Percentiles rank a stretch among this genome's conserved stretches.
These are phyloP conservation scores for Blastobotrys ciferrii DNA, from an alignment of 1,139 yeast species.

Conservation along the genomic window DNA sequence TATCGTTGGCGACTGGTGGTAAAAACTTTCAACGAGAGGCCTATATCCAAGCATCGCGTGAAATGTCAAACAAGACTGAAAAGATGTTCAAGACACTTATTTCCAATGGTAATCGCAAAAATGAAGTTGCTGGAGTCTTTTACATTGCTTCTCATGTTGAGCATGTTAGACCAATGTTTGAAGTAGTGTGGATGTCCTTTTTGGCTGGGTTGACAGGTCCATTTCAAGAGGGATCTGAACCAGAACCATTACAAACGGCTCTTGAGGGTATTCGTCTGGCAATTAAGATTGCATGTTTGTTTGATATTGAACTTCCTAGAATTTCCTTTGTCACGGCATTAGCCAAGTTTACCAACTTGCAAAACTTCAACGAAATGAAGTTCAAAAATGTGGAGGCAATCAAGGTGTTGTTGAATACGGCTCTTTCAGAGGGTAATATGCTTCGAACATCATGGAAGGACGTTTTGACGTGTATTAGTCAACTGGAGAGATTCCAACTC, in stretches of 20 bases:
- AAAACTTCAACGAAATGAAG: constrained; percentile 75
- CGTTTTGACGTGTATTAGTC: constrained; percentile 77
- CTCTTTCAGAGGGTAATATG: constrained; percentile 72
- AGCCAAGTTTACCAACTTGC: constrained; percentile 79
- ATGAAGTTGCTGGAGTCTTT: constrained; percentile 37
- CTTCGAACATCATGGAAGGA: constrained; percentile 81
- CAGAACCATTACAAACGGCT: constrained; percentile 66
- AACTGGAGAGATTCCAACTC: constrained; percentile 83
- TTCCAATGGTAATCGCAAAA: constrained; percentile 40
- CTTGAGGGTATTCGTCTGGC: constrained; percentile 84
- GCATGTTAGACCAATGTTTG: constrained; percentile 91
- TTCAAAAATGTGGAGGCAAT: constrained; percentile 81
- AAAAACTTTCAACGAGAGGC: constrained; percentile 81
- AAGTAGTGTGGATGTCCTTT: constrained; percentile 94
- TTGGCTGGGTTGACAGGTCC: constrained; percentile 94
- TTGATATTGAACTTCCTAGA: constrained; percentile 80
- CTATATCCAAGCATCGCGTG: constrained; percentile 86
- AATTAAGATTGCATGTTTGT: constrained; percentile 78
- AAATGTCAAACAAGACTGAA: constrained; percentile 87
- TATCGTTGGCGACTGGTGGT: constrained; percentile 58
- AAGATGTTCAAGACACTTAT: constrained; percentile 73
- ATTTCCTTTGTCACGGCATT: constrained; percentile 88
- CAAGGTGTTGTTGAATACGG: constrained; percentile 68
- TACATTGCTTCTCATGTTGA: constrained; percentile 76
- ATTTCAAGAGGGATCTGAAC: constrained; percentile 83